phyloP scores from a whole-genome alignment of 371 early-diverging fungal genomes.

The Encephalitozoon intestinalis region DNA sequence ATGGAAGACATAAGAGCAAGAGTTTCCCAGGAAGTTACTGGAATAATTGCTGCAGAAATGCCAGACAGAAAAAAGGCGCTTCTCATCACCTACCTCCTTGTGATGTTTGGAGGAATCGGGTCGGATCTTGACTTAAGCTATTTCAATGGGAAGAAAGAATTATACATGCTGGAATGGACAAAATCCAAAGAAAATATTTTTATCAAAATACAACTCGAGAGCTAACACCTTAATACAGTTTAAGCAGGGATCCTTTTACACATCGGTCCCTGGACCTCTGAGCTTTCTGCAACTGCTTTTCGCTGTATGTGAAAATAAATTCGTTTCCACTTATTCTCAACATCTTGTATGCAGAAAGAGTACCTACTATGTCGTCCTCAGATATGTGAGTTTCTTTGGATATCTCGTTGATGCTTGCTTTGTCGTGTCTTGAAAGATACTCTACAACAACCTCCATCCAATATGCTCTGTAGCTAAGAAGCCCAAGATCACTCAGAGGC shows the following conservation, averaged over 20 bases:
- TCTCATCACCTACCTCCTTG: not conserved
- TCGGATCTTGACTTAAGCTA: not conserved
- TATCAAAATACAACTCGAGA: not conserved
- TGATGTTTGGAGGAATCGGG: not conserved
- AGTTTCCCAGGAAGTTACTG: not conserved
- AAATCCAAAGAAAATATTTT: not conserved
- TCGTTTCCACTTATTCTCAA: slow-evolving; percentile 81
- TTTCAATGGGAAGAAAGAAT: not conserved
- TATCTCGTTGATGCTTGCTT: slow-evolving; percentile 69
- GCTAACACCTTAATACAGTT: not conserved
- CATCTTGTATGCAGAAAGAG: slow-evolving; percentile 76
- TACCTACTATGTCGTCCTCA: slow-evolving; percentile 80
- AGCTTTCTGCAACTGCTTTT: slow-evolving; percentile 66
- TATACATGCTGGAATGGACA: not conserved
- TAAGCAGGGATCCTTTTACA: slow-evolving; percentile 19
- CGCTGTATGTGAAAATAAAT: slow-evolving; percentile 75
- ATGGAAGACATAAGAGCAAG: not conserved
- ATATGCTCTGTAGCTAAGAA: slow-evolving; percentile 67
- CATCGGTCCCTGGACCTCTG: slow-evolving; percentile 21
- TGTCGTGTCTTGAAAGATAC: slow-evolving; percentile 29
- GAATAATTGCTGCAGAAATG: not conserved
- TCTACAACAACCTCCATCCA: slow-evolving; percentile 54
- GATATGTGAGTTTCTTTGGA: slow-evolving; percentile 75
- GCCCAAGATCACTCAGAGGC: slow-evolving; percentile 91
- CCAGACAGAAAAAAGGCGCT: not conserved